A percentile compares a stretch with the other conserved stretches of the same genome.
Evolutionary conservation across 495 filamentous ascomycete species (phyloP).

Genomic region (Wilcoxina mikolae): DNA sequence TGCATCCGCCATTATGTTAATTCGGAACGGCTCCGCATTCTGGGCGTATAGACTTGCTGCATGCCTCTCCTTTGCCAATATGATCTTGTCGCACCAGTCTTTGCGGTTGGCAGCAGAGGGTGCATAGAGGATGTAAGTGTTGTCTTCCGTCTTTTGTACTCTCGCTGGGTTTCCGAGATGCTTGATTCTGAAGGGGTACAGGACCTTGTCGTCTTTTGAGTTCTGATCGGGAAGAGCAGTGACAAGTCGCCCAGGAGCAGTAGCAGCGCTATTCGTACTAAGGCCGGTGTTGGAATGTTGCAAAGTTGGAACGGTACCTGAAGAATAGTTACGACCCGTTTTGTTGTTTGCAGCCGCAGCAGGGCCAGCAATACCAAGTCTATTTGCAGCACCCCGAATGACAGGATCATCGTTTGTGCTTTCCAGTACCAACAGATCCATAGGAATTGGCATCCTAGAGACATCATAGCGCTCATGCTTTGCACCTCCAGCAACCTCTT

Average conservation of each 20-base stretch:
- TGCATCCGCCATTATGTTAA: slow-evolving; percentile 80
- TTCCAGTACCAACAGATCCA: slow-evolving; percentile 87
- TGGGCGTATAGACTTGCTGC: slow-evolving; percentile 76
- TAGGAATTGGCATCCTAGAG: slow-evolving; percentile 89
- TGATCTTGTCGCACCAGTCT: slow-evolving; percentile 88
- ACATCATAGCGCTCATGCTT: slow-evolving; percentile 88
- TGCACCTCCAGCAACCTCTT: slow-evolving; percentile 47
- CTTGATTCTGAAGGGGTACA: slow-evolving; percentile 91
- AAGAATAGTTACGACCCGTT: slow-evolving; percentile 21
- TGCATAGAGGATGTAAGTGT: slow-evolving; percentile 72
- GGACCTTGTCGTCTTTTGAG: slow-evolving; percentile 57
- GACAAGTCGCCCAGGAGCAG: slow-evolving; percentile 24
- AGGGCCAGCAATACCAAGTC: slow-evolving; percentile 48
- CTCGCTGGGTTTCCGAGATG: slow-evolving; percentile 75
- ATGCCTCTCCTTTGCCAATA: slow-evolving; percentile 85
- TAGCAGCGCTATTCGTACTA: slow-evolving; percentile 15
- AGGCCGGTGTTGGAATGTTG: slow-evolving; percentile 48
- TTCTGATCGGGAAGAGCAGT: slow-evolving; percentile 36
- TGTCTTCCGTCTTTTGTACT: slow-evolving; percentile 25
- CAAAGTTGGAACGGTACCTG: slow-evolving; percentile 36
- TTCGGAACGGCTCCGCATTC: slow-evolving; percentile 89
- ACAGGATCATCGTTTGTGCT: slow-evolving; percentile 83
- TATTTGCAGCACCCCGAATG: slow-evolving; percentile 39
- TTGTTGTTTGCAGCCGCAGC: slow-evolving; percentile 40
- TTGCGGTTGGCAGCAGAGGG: slow-evolving; percentile 53